phyloP scores from a whole-genome alignment of 2,329 filamentous ascomycete species.

The Cladosporium halotolerans region DNA sequence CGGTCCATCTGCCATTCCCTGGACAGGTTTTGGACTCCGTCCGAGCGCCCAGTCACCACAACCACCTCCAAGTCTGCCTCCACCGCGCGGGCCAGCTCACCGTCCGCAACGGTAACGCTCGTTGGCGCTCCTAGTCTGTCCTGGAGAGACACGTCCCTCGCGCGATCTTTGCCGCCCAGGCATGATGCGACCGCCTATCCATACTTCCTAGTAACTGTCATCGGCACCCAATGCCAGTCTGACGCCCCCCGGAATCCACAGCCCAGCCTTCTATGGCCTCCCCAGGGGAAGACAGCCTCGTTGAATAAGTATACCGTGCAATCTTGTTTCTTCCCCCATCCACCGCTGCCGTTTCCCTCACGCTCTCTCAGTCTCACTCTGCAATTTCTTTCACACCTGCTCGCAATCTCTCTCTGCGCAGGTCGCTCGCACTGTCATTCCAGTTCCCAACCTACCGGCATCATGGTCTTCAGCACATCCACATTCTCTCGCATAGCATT shows the following conservation, averaged over 20 bases:
- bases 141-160: constrained; percentile 4
- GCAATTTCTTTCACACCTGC: not conserved
- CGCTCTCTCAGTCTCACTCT: not conserved
- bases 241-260: constrained; percentile 2
- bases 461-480: constrained; percentile 9
- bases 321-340: constrained; percentile 1
- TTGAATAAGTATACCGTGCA: constrained; percentile 6
- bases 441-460: not conserved
- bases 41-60: constrained; percentile 6
- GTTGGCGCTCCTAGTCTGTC: constrained; percentile 4
- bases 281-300: not conserved
- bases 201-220: constrained; percentile 10
- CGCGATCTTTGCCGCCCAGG: not conserved
- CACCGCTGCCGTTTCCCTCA: not conserved
- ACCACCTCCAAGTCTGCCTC: constrained; percentile 1
- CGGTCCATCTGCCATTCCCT: not conserved
- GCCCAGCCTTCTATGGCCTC: constrained; percentile 8
- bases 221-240: constrained; percentile 3
- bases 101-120: not conserved
- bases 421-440: not conserved
- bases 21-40: not conserved
- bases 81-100: constrained; percentile 7
- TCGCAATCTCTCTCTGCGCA: not conserved
- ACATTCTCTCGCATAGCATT: constrained; percentile 1
- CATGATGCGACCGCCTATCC: constrained; percentile 8